Conservation (phyloP, 2,329 filamentous ascomycete genomes). For the Xylaria sp. region DNA sequence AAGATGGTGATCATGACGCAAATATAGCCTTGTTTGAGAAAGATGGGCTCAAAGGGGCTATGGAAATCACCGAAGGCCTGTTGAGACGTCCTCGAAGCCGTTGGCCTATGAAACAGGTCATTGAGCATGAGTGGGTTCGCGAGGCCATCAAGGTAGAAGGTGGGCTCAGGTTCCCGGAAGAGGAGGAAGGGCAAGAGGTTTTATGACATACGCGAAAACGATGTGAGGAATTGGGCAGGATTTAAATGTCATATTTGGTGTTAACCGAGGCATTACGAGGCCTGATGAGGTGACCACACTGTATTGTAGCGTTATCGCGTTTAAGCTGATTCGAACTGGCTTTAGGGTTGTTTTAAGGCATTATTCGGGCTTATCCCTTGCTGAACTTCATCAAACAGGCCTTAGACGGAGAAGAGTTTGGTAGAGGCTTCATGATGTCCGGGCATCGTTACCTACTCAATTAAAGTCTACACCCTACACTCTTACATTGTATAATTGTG, state of each 20-base stretch:
- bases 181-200: conserved; percentile 62
- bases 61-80: conserved; percentile 81
- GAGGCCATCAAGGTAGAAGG: conserved; percentile 73
- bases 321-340: conserved; percentile 9
- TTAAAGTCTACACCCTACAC: neutral
- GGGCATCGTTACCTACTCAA: neutral
- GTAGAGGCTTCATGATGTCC: neutral
- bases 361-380: conserved; percentile 10
- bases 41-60: conserved; percentile 73
- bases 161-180: conserved; percentile 64
- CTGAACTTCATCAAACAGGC: conserved; percentile 10
- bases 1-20: conserved; percentile 84
- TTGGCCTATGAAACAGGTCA: conserved; percentile 76
- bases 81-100: conserved; percentile 82
- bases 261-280: neutral
- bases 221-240: neutral
- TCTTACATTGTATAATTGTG: neutral
- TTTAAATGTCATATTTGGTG: neutral
- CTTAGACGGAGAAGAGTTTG: conserved; percentile 3
- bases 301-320: conserved; percentile 2
- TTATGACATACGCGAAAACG: conserved; percentile 36
- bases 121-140: conserved; percentile 75
- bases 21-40: conserved; percentile 65
- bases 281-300: neutral
- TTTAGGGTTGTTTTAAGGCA: neutral